Evolutionary conservation across 345 rosid genomes (phyloP).

Genomic region (Angophora floribunda): DNA sequence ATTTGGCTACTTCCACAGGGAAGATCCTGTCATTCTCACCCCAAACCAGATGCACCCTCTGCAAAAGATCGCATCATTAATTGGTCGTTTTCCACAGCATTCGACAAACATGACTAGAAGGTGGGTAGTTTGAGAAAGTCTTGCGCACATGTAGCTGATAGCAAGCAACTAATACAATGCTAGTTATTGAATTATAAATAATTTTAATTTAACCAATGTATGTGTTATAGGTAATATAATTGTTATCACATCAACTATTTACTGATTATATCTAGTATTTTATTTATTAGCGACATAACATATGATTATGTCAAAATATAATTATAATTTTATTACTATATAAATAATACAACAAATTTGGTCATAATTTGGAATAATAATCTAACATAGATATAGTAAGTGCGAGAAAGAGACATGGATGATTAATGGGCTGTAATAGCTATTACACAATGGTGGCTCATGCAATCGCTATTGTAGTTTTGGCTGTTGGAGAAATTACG

Average conservation of each 20-base stretch:
- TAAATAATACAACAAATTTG: neutral
- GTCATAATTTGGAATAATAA: neutral
- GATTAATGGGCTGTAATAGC: neutral
- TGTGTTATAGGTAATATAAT: neutral
- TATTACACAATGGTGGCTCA: neutral
- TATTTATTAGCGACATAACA: neutral
- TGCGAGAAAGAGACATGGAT: neutral
- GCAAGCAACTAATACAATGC: neutral
- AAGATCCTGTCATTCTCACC: conserved; percentile 15
- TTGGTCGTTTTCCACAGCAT: neutral
- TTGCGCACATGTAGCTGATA: neutral
- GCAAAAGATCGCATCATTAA: neutral
- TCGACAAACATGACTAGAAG: too few relatives aligned
- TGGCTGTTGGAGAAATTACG: too few relatives aligned
- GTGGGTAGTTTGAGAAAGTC: too few relatives aligned
- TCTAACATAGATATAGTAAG: neutral
- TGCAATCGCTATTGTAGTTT: too few relatives aligned
- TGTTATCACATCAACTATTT: neutral
- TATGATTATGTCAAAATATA: neutral
- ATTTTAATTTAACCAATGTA: neutral
- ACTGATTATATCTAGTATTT: neutral
- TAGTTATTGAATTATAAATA: neutral
- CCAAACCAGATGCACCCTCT: conserved; percentile 17
- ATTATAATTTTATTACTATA: neutral
- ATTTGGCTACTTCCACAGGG: neutral